Conservation (phyloP, 2,329 filamentous ascomycete species). For the Colletotrichum costaricense region DNA sequence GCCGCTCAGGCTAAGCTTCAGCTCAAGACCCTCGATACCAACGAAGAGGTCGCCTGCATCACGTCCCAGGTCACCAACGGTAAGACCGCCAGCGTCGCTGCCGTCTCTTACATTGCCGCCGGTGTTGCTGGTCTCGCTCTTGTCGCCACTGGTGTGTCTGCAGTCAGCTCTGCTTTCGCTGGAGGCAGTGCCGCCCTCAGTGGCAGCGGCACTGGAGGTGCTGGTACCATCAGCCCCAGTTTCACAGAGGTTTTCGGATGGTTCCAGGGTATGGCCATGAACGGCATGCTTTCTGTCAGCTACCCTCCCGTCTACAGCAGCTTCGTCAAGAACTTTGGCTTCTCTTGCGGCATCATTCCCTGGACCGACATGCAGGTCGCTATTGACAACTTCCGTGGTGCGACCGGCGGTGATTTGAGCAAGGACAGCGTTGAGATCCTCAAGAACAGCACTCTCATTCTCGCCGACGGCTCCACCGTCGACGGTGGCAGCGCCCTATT, state of each 20-base stretch:
- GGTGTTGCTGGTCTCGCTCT: conserved; percentile 89
- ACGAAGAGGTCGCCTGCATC: conserved; percentile 77
- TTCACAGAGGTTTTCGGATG: conserved; percentile 88
- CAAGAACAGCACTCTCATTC: conserved; percentile 80
- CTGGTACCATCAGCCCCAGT: conserved; percentile 78
- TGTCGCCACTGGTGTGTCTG: conserved; percentile 77
- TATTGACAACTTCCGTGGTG: conserved; percentile 85
- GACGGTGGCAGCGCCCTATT: conserved; percentile 41
- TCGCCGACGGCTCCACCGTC: conserved; percentile 67
- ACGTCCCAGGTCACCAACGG: conserved; percentile 86
- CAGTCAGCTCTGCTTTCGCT: conserved; percentile 70
- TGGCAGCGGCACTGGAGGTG: conserved; percentile 66
- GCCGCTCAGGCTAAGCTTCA: conserved; percentile 85
- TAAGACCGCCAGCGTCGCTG: conserved; percentile 80
- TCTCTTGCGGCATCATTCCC: conserved; percentile 85
- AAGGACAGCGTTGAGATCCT: conserved; percentile 81
- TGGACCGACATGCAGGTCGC: conserved; percentile 83
- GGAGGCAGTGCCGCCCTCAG: conserved; percentile 62
- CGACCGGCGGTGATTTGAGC: conserved; percentile 89
- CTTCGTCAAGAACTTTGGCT: conserved; percentile 93
- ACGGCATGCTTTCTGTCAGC: conserved; percentile 93
- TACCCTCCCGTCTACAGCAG: conserved; percentile 89
- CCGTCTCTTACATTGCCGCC: conserved; percentile 85
- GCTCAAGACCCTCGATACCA: conserved; percentile 70
- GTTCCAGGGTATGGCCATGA: conserved; percentile 95